A percentile compares a stretch with the other conserved stretches of the same genome.
phyloP scores from a whole-genome alignment of 2,329 filamentous ascomycete species.

The Xylaria hypoxylon region DNA sequence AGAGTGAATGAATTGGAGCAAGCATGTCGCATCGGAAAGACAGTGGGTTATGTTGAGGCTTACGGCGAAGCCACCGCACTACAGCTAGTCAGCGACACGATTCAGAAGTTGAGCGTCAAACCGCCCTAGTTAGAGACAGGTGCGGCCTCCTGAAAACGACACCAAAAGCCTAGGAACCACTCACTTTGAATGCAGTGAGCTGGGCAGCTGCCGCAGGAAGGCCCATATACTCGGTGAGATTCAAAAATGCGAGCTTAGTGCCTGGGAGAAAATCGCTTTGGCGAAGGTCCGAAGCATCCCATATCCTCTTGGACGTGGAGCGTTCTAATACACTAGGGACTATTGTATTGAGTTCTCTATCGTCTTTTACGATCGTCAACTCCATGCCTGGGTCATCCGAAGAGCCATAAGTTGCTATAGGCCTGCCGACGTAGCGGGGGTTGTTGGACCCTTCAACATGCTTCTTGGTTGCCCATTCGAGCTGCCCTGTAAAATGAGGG shows the following conservation, averaged over 20 bases:
- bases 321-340: slow-evolving; percentile 47
- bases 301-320: slow-evolving; percentile 45
- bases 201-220: slow-evolving; percentile 54
- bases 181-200: slow-evolving; percentile 46
- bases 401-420: slow-evolving; percentile 53
- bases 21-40: slow-evolving; percentile 58
- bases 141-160: not conserved
- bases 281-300: slow-evolving; percentile 52
- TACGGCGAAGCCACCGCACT: slow-evolving; percentile 56
- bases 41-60: slow-evolving; percentile 58
- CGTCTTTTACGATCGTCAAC: slow-evolving; percentile 51
- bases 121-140: not conserved
- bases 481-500: slow-evolving; percentile 57
- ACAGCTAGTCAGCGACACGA: slow-evolving; percentile 45
- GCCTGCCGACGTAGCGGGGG: slow-evolving; percentile 49
- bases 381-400: slow-evolving; percentile 57
- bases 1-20: slow-evolving; percentile 57
- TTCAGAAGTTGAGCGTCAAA: not conserved
- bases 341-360: slow-evolving; percentile 47
- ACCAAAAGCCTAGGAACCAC: not conserved
- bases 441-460: slow-evolving; percentile 39
- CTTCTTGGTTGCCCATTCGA: slow-evolving; percentile 52
- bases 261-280: slow-evolving; percentile 52
- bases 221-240: slow-evolving; percentile 46
- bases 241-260: slow-evolving; percentile 52